These are phyloP conservation scores for Tilletia walkeri DNA, from an alignment of 1,284 basidiomycete genomes.

Conservation along the genomic window DNA sequence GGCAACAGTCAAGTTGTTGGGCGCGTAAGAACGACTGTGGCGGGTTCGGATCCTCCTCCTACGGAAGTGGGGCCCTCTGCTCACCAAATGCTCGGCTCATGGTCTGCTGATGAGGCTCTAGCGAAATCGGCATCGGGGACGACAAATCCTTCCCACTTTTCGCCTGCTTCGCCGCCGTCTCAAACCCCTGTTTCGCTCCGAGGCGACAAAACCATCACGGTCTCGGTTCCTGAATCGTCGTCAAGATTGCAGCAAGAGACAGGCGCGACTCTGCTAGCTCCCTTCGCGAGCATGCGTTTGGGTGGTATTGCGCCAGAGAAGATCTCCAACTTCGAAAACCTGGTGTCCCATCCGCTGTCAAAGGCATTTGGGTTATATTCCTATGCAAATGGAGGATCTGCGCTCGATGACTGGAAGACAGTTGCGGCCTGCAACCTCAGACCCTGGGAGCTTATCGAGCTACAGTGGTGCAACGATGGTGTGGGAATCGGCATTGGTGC, in stretches of 20 bases:
- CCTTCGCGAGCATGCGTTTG: constrained; percentile 29
- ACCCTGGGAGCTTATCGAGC: constrained; percentile 40
- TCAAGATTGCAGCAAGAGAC: neutral
- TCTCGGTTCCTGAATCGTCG: neutral
- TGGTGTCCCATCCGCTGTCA: constrained; percentile 30
- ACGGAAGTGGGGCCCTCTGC: too few species aligned
- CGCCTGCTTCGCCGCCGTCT: neutral
- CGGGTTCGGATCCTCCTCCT: too few species aligned
- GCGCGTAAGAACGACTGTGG: too few species aligned
- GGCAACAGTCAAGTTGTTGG: neutral
- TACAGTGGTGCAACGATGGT: constrained; percentile 32
- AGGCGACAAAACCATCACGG: neutral
- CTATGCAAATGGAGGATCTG: constrained; percentile 30
- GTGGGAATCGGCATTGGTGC: neutral
- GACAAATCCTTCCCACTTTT: neutral
- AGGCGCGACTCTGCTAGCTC: constrained; percentile 20
- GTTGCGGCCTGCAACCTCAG: constrained; percentile 31
- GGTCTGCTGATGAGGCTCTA: too few species aligned
- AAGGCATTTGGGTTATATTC: constrained; percentile 32
- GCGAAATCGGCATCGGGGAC: too few species aligned
- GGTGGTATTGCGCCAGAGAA: constrained; percentile 34
- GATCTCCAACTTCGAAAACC: constrained; percentile 19
- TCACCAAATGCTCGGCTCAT: too few species aligned
- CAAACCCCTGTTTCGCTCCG: neutral
- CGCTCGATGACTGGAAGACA: constrained; percentile 44